Evolutionary conservation across 1,139 yeast species (phyloP), one percentile per base, ranked within the genome.

Genomic region (Kurtzmaniella quercitrusa): DNA sequence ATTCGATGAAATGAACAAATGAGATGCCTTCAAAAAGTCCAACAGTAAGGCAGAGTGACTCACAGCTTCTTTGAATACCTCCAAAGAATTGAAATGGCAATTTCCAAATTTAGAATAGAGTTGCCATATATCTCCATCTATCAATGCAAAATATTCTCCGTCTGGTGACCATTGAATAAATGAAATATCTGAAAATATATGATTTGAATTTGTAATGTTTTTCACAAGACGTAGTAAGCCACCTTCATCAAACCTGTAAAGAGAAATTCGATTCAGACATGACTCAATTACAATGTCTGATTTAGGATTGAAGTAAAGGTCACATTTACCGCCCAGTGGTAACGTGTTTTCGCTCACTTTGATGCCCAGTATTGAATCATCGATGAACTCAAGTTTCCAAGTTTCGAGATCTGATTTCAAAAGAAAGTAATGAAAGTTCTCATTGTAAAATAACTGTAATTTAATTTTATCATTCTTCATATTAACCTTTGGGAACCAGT

Each of bases 61-160:
- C 4, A 21, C 36, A 33, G 41, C 32, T 45, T 65, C 72, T 38
- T 56, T 52, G 6, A 56, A 44, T 0, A 60, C 45, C 23, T 56
- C 57, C 3, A 50, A 47, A 0, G 74, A 63, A 42, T 57, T 60
- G 46, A 67, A 69, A 9, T 60, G 52, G 3, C 50, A 45, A 33
- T 59, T 57, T 1, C 77, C 77, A 46, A 68, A 70, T 45, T 61
- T 65, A 3, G 74, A 63, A 30, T 56, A 52, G 5, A 70, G 48
- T 12, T 57, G 54, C 76, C 76, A 72, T 15, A 58, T 48, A 2
- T 45, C 42, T 5, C 42, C 33, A 44, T 61, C 53, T 12, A 61
- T 45, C 2, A 60, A 23, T 2, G 54, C 48, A 44, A 70, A 64
- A 44, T 61, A 70, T 17, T 54, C 54, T 2, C 77, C 77, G 50